Evolutionary conservation across 805 yeast genomes (phyloP).

Genomic region (Wickerhamiella brachini): DNA sequence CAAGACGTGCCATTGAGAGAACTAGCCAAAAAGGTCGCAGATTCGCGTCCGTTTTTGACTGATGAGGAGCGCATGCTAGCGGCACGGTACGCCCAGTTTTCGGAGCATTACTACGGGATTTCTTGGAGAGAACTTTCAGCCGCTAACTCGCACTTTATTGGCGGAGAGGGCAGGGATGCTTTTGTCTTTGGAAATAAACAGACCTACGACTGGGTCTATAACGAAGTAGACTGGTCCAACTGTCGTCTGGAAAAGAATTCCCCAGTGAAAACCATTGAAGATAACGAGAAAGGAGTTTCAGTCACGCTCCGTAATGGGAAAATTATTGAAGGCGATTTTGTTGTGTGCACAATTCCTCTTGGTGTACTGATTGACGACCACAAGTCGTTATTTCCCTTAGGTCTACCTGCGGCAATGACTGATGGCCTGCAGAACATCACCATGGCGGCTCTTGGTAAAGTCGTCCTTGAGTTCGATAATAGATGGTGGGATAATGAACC

Average conservation of each 20-base stretch:
- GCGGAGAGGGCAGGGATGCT: slow-evolving; percentile 64
- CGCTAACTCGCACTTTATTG: slow-evolving; percentile 45
- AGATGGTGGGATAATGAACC: slow-evolving; percentile 44
- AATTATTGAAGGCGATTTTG: slow-evolving; percentile 33
- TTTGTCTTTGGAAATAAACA: slow-evolving; percentile 42
- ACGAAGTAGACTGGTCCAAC: slow-evolving; percentile 25
- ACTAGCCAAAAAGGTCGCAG: slow-evolving; percentile 34
- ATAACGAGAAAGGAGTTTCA: slow-evolving; percentile 14
- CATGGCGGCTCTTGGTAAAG: slow-evolving; percentile 60
- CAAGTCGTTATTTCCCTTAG: slow-evolving; percentile 35
- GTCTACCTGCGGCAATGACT: slow-evolving; percentile 30
- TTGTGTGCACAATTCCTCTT: slow-evolving; percentile 63
- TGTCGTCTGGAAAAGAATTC: slow-evolving; percentile 29
- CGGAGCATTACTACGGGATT: slow-evolving; percentile 73
- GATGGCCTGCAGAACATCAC: slow-evolving; percentile 35
- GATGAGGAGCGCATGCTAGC: slow-evolving; percentile 34
- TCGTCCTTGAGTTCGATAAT: slow-evolving; percentile 48
- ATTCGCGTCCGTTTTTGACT: slow-evolving; percentile 11
- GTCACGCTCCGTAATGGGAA: slow-evolving; percentile 26
- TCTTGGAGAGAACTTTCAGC: slow-evolving; percentile 53
- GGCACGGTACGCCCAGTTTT: slow-evolving; percentile 38
- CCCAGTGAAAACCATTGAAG: slow-evolving; percentile 30
- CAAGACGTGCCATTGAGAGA: slow-evolving; percentile 39
- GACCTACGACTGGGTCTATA: slow-evolving; percentile 33
- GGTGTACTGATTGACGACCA: slow-evolving; percentile 39